Percentiles rank a stretch among this genome's conserved stretches.
Evolutionary conservation across 208 protist species (phyloP).

Genomic region (Leishmania major): DNA sequence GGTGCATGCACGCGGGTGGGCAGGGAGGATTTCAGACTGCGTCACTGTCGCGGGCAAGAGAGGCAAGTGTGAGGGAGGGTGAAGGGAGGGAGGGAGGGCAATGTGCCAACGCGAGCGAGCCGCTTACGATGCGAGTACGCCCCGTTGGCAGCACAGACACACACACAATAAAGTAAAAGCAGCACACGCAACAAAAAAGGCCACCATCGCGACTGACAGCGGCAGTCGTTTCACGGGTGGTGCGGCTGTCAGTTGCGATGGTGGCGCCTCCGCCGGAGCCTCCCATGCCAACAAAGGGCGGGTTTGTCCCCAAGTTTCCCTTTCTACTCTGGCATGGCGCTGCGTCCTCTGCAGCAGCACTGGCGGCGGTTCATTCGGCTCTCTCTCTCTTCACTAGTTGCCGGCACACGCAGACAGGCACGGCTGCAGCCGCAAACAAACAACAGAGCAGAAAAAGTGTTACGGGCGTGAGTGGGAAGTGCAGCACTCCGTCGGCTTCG

Average conservation of each 20-base stretch:
- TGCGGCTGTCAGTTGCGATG: background rate
- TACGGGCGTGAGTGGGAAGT: background rate
- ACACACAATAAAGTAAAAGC: background rate
- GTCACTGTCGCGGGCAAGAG: background rate
- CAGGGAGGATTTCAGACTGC: background rate
- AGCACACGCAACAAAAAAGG: background rate
- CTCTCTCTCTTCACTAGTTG: background rate
- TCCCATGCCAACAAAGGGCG: conserved; percentile 19
- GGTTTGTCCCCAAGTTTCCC: conserved; percentile 39
- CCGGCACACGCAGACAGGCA: background rate
- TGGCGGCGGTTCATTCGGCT: background rate
- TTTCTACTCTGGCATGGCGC: conserved; percentile 7
- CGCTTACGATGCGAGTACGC: background rate
- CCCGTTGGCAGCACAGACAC: background rate
- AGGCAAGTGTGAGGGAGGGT: background rate
- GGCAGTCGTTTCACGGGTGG: background rate
- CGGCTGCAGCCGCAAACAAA: background rate
- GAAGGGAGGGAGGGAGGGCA: background rate
- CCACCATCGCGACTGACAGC: background rate
- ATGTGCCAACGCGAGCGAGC: background rate
- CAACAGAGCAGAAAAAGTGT: background rate
- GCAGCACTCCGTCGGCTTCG: background rate
- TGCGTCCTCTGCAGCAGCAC: background rate
- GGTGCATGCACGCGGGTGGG: background rate
- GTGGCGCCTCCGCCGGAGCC: background rate